Percentiles rank a stretch among this genome's conserved stretches.
Evolutionary conservation across 2,329 filamentous ascomycete species (phyloP).

Genomic region (Fusarium nodosum): DNA sequence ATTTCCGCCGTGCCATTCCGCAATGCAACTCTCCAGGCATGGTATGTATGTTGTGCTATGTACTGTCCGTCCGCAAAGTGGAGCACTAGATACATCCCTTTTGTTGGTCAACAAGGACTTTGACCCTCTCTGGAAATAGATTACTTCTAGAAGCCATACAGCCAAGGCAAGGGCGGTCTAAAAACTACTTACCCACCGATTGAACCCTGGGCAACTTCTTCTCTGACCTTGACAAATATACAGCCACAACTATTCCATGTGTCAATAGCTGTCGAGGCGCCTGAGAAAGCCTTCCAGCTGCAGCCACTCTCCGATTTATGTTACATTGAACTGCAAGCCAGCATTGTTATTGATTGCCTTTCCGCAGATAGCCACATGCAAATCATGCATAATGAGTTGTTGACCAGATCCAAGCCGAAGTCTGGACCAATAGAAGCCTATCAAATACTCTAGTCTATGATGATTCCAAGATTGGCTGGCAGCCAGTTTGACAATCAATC

Average conservation of each 20-base stretch:
- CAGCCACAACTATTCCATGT: conserved; percentile 10
- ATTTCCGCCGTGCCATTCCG: conserved; percentile 12
- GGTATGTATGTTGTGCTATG: background rate
- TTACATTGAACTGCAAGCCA: conserved; percentile 25
- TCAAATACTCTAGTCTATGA: background rate
- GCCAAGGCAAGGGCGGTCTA: conserved; percentile 9
- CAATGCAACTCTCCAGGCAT: background rate
- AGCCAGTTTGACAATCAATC: conserved; percentile 6
- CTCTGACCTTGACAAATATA: conserved; percentile 4
- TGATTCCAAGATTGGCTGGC: background rate
- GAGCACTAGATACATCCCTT: background rate
- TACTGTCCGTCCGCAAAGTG: background rate
- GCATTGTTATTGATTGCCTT: conserved; percentile 5
- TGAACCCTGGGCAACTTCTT: background rate
- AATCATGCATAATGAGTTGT: conserved; percentile 18
- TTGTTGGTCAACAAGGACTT: background rate
- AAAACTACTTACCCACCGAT: conserved; percentile 16
- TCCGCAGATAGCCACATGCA: conserved; percentile 18
- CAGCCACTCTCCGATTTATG: conserved; percentile 16
- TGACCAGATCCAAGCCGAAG: background rate
- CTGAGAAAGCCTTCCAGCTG: conserved; percentile 14
- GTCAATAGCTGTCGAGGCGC: conserved; percentile 12
- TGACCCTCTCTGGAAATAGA: conserved; percentile 9
- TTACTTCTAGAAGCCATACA: conserved; percentile 29
- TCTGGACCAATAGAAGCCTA: background rate